Conservation (phyloP, 495 filamentous ascomycete species). For the Hypoxylon intermedium region DNA sequence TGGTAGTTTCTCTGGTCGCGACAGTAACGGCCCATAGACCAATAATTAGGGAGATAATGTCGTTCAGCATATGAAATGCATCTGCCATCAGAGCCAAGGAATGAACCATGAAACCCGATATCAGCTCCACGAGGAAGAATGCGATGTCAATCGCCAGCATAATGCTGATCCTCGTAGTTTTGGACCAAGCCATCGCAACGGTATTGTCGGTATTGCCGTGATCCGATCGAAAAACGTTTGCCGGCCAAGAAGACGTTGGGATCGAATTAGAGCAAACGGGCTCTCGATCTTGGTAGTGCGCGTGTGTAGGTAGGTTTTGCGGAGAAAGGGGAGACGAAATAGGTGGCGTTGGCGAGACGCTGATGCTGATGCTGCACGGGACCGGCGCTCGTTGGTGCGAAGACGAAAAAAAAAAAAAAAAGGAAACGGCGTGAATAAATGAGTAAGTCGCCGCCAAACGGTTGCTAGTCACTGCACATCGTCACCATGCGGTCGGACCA, state of each 20-base stretch:
- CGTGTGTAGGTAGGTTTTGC: not conserved
- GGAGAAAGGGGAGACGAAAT: constrained; percentile 5
- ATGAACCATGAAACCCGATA: constrained; percentile 81
- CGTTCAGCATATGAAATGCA: constrained; percentile 99
- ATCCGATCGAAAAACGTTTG: constrained; percentile 1
- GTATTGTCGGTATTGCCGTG: constrained; percentile 11
- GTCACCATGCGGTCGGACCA: constrained; percentile 10
- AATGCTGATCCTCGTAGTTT: constrained; percentile 88
- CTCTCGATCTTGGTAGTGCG: not conserved
- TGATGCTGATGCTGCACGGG: not conserved
- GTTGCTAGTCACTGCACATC: constrained; percentile 4
- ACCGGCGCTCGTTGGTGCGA: not conserved
- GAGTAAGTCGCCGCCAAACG: not conserved
- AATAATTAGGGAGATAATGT: constrained; percentile 91
- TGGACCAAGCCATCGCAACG: constrained; percentile 81
- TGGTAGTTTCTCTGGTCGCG: constrained; percentile 77
- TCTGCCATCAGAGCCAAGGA: constrained; percentile 95
- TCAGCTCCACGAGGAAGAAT: constrained; percentile 91
- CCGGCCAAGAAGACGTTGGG: not conserved
- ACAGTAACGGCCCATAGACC: constrained; percentile 95
- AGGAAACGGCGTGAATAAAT: constrained; percentile 8
- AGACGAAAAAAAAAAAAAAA: constrained; percentile 11
- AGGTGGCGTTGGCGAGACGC: constrained; percentile 26
- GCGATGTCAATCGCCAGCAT: constrained; percentile 87
- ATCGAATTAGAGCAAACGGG: not conserved